Base-by-base conservation (phyloP, 345 rosid genomes). In the Lumnitzera racemosa region DNA sequence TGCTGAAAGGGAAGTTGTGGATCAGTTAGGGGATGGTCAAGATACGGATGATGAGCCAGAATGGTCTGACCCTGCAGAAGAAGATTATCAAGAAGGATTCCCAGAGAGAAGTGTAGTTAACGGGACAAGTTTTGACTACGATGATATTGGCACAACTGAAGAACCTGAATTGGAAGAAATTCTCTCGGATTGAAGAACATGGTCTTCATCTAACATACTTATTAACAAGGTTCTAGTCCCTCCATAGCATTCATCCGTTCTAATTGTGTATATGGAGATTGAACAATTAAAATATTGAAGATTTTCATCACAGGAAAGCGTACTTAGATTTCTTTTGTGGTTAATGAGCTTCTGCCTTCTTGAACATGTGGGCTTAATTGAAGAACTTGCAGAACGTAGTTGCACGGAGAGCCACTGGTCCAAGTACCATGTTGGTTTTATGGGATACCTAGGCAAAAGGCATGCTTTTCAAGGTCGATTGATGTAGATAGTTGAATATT, bases 121-220 rank as follows among this genome's bases (percentile, higher is more conserved):
- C 51, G 83, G 70, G 62, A 78, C 88, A 16, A 70, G 68, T 62
- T 58, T 76, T 67, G 96, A 92, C 66, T 82, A 86, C 55, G 95
- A 89, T 16, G 73, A 63, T 50, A 72, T 74, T 25, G 51, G 68
- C 24, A 63, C 57, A 56, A 61, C 81, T 2, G 96, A 88, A 46
- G 98, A 91, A 61, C 87, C 91, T 43, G 95, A 86, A 79, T 72
- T 86, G 57, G 96, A 88, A 53, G 95, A 83, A 66, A 80, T 88
- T 57, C 82, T 91, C 63, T 91, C 98, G 36, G 98, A 91, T 69
- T 91, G 66, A 76, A 69, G 43, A 51, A 54, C 13, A 2, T 31
- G 49, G 31, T 27, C 31, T 27, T 27, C 17, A 23, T 24, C 43
- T 7, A 7, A 36, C 43, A 36, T 36, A 3, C 43, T 1, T 36